Conservation (phyloP, 352 stramenopile genomes). For the Phytophthora chlamydospora region DNA sequence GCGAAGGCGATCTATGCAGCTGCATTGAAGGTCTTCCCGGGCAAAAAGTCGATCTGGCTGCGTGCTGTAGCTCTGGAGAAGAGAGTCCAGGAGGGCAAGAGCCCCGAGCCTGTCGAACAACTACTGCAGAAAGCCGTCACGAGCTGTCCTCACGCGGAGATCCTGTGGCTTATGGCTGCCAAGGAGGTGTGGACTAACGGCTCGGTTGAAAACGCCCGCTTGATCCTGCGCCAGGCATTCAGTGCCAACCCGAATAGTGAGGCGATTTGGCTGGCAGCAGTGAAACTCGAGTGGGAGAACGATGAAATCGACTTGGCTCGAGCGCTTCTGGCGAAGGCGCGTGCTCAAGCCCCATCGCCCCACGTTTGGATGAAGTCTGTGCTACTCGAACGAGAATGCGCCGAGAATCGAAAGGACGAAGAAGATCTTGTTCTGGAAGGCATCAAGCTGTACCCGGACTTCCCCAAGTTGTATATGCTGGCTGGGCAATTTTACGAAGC, state of each 20-base stretch:
- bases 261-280: slow-evolving; percentile 94
- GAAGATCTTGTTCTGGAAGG: slow-evolving; percentile 92
- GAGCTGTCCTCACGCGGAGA: slow-evolving; percentile 93
- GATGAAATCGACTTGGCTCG: slow-evolving; percentile 94
- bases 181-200: slow-evolving; percentile 97
- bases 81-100: slow-evolving; percentile 86
- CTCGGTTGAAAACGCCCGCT: slow-evolving; percentile 92
- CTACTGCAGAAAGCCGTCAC: slow-evolving; percentile 95
- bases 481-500: slow-evolving; percentile 93
- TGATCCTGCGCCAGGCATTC: slow-evolving; percentile 97
- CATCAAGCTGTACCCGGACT: slow-evolving; percentile 90
- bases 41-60: slow-evolving; percentile 96
- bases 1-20: slow-evolving; percentile 95
- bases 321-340: slow-evolving; percentile 78
- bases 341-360: slow-evolving; percentile 84
- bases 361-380: slow-evolving; percentile 99
- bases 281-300: slow-evolving; percentile 99
- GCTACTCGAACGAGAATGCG: slow-evolving; percentile 94
- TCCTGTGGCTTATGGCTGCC: slow-evolving; percentile 98
- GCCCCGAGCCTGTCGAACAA: slow-evolving; percentile 77
- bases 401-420: slow-evolving; percentile 58
- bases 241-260: slow-evolving; percentile 97
- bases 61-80: slow-evolving; percentile 97
- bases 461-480: slow-evolving; percentile 98
- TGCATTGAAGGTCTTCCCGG: slow-evolving; percentile 88